phyloP scores from a whole-genome alignment of 306 rosid species.

The Geum urbanum region DNA sequence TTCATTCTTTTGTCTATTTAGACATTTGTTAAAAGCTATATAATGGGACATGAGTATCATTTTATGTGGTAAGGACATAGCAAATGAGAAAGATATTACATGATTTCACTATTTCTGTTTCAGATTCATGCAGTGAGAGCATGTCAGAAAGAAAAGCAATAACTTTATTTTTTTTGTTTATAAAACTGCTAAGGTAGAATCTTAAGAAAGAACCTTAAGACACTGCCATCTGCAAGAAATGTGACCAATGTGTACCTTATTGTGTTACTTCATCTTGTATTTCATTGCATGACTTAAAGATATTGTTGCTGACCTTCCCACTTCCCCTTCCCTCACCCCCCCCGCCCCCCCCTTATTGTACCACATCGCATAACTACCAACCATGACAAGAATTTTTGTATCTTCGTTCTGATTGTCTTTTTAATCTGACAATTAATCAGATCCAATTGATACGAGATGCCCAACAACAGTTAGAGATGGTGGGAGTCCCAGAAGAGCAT shows the following conservation, averaged over 20 bases:
- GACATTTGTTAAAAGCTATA: background rate
- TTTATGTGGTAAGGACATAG: background rate
- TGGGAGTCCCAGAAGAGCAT: slow-evolving; percentile 93
- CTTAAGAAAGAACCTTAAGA: background rate
- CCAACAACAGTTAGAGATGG: slow-evolving; percentile 67
- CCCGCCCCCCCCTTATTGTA: background rate
- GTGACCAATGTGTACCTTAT: background rate
- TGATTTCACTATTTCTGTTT: background rate
- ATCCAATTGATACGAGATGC: slow-evolving; percentile 83
- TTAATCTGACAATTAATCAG: slow-evolving; percentile 33
- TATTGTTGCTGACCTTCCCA: background rate
- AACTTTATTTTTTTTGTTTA: background rate
- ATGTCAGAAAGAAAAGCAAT: background rate
- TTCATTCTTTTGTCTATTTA: background rate
- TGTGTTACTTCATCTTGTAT: background rate
- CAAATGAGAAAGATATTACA: background rate
- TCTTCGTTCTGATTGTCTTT: slow-evolving; percentile 6
- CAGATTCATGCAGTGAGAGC: background rate
- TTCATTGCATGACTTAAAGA: background rate
- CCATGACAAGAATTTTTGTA: background rate
- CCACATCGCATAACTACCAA: background rate
- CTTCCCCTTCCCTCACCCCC: too few relatives aligned
- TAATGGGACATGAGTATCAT: background rate
- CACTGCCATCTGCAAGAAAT: background rate
- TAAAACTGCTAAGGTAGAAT: background rate